Conservation (phyloP, 805 yeast genomes). For the Lachancea fermentati region DNA sequence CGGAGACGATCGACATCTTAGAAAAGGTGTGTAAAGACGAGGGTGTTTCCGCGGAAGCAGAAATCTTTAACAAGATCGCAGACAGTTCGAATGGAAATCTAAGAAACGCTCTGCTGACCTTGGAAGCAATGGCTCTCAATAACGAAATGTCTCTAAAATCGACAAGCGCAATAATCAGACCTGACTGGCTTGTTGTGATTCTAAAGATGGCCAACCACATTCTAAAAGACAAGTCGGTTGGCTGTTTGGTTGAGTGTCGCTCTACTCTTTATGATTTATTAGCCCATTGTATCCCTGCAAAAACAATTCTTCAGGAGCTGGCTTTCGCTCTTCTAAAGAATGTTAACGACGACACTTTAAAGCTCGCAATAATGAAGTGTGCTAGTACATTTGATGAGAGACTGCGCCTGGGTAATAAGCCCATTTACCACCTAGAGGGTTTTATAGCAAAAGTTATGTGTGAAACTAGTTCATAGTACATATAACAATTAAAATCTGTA, state of each 20-base stretch:
- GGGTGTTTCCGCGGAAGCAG: conserved; percentile 35
- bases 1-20: conserved; percentile 56
- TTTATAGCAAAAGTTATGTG: conserved; percentile 88
- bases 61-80: conserved; percentile 49
- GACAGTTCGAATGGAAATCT: conserved; percentile 60
- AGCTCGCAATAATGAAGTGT: conserved; percentile 46
- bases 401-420: conserved; percentile 76
- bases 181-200: conserved; percentile 91
- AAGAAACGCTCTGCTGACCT: conserved; percentile 67
- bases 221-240: conserved; percentile 56
- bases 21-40: conserved; percentile 54
- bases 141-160: conserved; percentile 44
- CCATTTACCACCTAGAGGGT: conserved; percentile 92
- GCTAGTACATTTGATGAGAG: conserved; percentile 80
- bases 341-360: conserved; percentile 27
- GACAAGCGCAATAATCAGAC: conserved; percentile 50
- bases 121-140: conserved; percentile 78
- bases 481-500: conserved; percentile 1
- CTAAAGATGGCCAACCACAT: conserved; percentile 56
- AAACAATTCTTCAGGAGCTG: conserved; percentile 63
- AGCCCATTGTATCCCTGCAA: conserved; percentile 91
- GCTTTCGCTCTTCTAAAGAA: conserved; percentile 40
- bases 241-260: conserved; percentile 50
- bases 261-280: conserved; percentile 72
- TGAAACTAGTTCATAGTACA: conserved; percentile 32